Evolutionary conservation across 345 rosid genomes (phyloP), one percentile per base, ranked within the genome.

Genomic region (Citrus cavaleriei): DNA sequence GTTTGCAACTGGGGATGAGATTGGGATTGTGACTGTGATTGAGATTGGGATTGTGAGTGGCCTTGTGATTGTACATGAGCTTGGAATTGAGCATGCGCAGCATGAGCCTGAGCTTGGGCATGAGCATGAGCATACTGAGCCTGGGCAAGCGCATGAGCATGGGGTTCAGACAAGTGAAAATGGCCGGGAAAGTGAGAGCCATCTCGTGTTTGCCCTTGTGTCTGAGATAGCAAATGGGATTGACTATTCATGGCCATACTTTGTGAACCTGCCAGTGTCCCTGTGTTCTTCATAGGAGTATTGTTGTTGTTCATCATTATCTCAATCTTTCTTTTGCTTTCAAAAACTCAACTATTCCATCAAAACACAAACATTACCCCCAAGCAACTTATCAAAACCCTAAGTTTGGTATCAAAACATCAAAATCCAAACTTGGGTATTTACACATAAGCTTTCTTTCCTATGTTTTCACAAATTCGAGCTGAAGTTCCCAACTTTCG

Each of bases 81-180:
- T 19, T 79, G 82, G 42, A 77, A 77, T 25, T 77, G 81, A 69
- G 81, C 42, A 57, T 80, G 86, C 9, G 81, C 59, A 30, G 80
- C 66, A 46, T 83, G 86, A 70, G 86, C 57, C 54, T 79, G 86
- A 0, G 77, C 71, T 27, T 83, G 86, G 25, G 77, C 72, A 64
- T 84, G 86, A 70, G 78, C 84, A 79, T 84, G 91, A 12, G 77
- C 85, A 54, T 81, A 79, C 35, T 89, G 88, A 4, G 84, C 70
- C 49, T 82, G 85, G 12, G 86, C 85, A 46, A 82, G 70, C 38
- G 81, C 78, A 46, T 84, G 87, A 13, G 80, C 81, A 62, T 86
- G 89, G 1, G 92, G 88, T 65, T 89, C 92, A 27, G 90, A 84
- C 75, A 87, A 78, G 77, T 85, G 87, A 82, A 89, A 86, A 81